These are phyloP conservation scores for Candida namnaoensis DNA, from an alignment of 805 yeast species.

Conservation along the genomic window DNA sequence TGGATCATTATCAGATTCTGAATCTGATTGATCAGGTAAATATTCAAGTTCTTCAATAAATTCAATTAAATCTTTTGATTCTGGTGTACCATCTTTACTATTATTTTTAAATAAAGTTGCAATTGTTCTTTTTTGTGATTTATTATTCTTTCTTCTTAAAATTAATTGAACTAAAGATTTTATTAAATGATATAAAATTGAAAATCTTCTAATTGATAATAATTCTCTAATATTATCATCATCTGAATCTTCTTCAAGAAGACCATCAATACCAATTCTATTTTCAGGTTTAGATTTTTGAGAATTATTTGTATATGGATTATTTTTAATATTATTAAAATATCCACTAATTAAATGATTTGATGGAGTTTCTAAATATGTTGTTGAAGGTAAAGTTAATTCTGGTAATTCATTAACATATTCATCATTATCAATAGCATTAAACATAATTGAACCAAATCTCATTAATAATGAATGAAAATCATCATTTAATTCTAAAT, in stretches of 20 bases:
- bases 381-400: constrained; percentile 36
- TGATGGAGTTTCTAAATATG: constrained; percentile 40
- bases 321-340: constrained; percentile 15
- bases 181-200: background rate
- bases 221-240: constrained; percentile 20
- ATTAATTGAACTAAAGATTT: background rate
- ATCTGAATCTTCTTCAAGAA: constrained; percentile 5
- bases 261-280: constrained; percentile 10
- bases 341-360: constrained; percentile 13
- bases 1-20: constrained; percentile 17
- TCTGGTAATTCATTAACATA: constrained; percentile 51
- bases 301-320: constrained; percentile 8
- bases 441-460: constrained; percentile 53
- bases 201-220: constrained; percentile 15
- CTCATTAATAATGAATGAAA: constrained; percentile 55
- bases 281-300: constrained; percentile 1
- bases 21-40: constrained; percentile 3
- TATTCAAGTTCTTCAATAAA: background rate
- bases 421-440: constrained; percentile 60
- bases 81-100: no score
- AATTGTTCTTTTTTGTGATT: no score
- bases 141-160: background rate
- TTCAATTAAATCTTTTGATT: constrained; percentile 28
- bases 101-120: no score
- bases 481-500: constrained; percentile 42